Percentiles rank a stretch among this genome's conserved stretches.
phyloP scores from a whole-genome alignment of 2,329 filamentous ascomycete genomes.

The Verticillium nonalfalfae region DNA sequence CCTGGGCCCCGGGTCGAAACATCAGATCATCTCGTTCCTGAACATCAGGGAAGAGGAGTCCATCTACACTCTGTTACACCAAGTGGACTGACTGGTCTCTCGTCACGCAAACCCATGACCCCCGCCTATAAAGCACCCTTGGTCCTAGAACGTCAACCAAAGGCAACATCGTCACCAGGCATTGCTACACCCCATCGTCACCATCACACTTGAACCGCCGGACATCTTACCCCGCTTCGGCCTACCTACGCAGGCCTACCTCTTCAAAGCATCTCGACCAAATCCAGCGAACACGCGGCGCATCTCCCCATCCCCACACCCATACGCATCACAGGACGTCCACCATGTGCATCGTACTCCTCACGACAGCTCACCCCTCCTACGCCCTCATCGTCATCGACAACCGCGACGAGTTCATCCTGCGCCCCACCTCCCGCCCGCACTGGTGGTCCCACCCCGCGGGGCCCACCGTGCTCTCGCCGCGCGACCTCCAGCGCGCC shows the following conservation, averaged over 20 bases:
- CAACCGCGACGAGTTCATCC: slow-evolving; percentile 70
- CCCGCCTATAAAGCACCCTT: not conserved
- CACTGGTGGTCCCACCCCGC: slow-evolving; percentile 54
- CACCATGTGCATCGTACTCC: slow-evolving; percentile 69
- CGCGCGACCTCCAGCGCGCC: slow-evolving; percentile 54
- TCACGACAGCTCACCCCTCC: slow-evolving; percentile 68
- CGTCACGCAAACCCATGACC: not conserved
- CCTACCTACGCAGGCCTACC: too few species aligned
- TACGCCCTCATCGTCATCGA: slow-evolving; percentile 71
- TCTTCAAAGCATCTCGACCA: not conserved
- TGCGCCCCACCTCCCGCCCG: slow-evolving; percentile 56
- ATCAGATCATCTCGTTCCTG: not conserved
- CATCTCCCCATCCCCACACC: not conserved
- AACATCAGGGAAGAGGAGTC: not conserved
- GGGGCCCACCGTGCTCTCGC: slow-evolving; percentile 45
- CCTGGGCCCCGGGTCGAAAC: not conserved
- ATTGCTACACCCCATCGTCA: not conserved
- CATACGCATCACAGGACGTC: not conserved
- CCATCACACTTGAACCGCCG: too few species aligned
- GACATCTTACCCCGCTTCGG: not conserved
- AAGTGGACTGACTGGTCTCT: not conserved
- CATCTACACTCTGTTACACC: not conserved
- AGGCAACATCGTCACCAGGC: not conserved
- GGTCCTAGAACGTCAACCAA: not conserved
- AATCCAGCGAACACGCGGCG: not conserved